A percentile compares a stretch with the other conserved stretches of the same genome.
These are phyloP conservation scores for Aspergillus niger DNA, from an alignment of 2,329 filamentous ascomycete genomes.

Conservation along the genomic window DNA sequence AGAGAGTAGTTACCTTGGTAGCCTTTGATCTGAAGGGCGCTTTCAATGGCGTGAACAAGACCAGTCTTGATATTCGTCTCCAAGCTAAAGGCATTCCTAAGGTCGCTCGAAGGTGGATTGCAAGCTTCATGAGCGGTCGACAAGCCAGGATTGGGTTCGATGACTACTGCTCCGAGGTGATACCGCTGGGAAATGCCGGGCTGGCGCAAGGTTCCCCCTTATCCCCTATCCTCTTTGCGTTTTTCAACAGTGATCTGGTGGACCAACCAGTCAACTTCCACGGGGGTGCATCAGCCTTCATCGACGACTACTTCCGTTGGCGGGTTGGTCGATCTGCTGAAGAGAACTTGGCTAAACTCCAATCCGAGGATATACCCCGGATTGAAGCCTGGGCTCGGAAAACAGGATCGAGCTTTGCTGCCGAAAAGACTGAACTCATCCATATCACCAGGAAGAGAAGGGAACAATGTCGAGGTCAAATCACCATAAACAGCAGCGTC, in stretches of 20 bases:
- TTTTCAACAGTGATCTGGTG: slow-evolving; percentile 38
- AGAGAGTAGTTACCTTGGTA: slow-evolving; percentile 17
- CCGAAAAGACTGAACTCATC: slow-evolving; percentile 34
- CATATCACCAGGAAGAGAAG: slow-evolving; percentile 30
- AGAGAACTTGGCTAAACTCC: slow-evolving; percentile 25
- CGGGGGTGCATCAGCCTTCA: slow-evolving; percentile 34
- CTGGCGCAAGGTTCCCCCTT: slow-evolving; percentile 33
- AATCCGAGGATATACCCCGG: slow-evolving; percentile 28
- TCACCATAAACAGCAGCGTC: slow-evolving; percentile 20
- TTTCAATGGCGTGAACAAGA: background rate
- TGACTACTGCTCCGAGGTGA: slow-evolving; percentile 15
- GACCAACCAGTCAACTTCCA: slow-evolving; percentile 24
- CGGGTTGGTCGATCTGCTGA: slow-evolving; percentile 21
- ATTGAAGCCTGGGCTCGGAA: slow-evolving; percentile 27
- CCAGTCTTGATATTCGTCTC: slow-evolving; percentile 11
- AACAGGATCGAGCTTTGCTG: slow-evolving; percentile 28
- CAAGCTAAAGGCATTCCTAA: background rate
- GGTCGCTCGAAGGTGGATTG: slow-evolving; percentile 15
- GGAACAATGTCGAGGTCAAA: slow-evolving; percentile 17
- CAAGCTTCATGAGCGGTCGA: slow-evolving; percentile 21
- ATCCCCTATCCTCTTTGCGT: slow-evolving; percentile 39
- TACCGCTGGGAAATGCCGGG: slow-evolving; percentile 13
- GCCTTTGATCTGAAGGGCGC: no score
- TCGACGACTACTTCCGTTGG: slow-evolving; percentile 31
- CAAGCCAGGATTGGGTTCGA: slow-evolving; percentile 22